Conservation (phyloP, 192 early-diverging fungal species). For the Podila minutissima region DNA sequence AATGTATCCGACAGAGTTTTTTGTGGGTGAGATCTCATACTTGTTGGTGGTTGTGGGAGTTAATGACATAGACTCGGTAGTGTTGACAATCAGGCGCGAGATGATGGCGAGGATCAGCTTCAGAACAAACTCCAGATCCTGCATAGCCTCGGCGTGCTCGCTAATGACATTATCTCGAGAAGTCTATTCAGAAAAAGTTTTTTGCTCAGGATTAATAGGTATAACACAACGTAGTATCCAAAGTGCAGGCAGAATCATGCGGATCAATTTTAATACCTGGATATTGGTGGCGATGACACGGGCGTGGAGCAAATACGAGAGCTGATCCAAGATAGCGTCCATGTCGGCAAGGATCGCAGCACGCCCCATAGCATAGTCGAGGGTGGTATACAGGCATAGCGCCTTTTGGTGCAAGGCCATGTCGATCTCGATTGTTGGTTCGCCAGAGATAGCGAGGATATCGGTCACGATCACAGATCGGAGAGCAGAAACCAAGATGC, state of each 20-base stretch:
- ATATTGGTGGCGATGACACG: conserved; percentile 34
- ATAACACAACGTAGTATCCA: background rate
- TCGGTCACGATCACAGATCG: conserved; percentile 35
- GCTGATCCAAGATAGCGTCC: conserved; percentile 31
- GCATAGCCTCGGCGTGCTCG: conserved; percentile 37
- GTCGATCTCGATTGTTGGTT: conserved; percentile 31
- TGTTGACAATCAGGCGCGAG: conserved; percentile 34
- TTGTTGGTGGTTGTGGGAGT: background rate
- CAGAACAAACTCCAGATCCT: conserved; percentile 44
- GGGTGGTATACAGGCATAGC: conserved; percentile 51
- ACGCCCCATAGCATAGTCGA: conserved; percentile 56
- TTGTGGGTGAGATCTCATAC: conserved; percentile 30
- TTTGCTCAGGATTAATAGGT: background rate
- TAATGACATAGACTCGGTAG: background rate
- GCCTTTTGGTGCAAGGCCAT: conserved; percentile 57
- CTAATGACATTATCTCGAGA: conserved; percentile 20
- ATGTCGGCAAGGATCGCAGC: conserved; percentile 38
- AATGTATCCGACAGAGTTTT: conserved; percentile 25
- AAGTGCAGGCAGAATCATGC: no score
- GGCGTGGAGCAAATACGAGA: conserved; percentile 30
- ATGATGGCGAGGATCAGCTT: conserved; percentile 51
- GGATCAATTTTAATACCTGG: conserved; percentile 9
- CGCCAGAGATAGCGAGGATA: conserved; percentile 9
- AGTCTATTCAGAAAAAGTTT: conserved; percentile 9
- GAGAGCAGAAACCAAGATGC: conserved; percentile 24